A percentile compares a stretch with the other conserved stretches of the same genome.
These are phyloP conservation scores for Lithospermum erythrorhizon DNA, from an alignment of 257 asterid species.

Conservation along the genomic window DNA sequence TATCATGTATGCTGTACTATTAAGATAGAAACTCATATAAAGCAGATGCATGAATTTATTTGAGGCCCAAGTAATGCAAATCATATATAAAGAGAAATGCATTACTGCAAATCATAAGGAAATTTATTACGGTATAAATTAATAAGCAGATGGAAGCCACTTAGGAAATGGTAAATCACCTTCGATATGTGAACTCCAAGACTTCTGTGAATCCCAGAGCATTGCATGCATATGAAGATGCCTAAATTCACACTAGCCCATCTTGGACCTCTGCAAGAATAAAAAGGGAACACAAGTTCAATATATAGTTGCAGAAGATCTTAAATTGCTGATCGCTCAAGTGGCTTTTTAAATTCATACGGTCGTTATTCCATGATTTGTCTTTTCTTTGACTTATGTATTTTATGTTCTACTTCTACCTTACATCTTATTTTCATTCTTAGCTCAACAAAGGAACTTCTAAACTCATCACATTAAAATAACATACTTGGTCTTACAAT, in stretches of 20 bases:
- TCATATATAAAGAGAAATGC: too few species aligned
- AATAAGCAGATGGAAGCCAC: background rate
- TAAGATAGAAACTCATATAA: too few species aligned
- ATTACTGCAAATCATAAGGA: too few species aligned
- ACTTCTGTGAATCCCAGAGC: constrained; percentile 99
- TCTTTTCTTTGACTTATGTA: too few species aligned
- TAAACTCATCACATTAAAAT: background rate
- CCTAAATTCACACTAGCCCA: constrained; percentile 99
- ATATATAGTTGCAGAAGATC: background rate
- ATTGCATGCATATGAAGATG: constrained; percentile 94
- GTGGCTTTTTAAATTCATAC: too few species aligned
- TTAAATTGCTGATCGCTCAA: background rate
- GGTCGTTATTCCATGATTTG: too few species aligned
- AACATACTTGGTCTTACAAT: constrained; percentile 93
- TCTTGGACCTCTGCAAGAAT: constrained; percentile 81
- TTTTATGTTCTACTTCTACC: too few species aligned
- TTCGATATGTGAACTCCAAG: constrained; percentile 99
- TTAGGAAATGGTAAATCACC: constrained; percentile 34
- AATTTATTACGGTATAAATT: too few species aligned
- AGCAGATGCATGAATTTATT: too few species aligned
- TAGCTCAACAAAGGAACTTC: background rate
- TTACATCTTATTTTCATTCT: too few species aligned
- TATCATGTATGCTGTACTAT: too few species aligned
- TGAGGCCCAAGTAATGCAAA: too few species aligned
- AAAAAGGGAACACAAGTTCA: background rate